A percentile compares a stretch with the other conserved stretches of the same genome.
Evolutionary conservation across 441 rosid genomes (phyloP).

Genomic region (Gossypium davidsonii): DNA sequence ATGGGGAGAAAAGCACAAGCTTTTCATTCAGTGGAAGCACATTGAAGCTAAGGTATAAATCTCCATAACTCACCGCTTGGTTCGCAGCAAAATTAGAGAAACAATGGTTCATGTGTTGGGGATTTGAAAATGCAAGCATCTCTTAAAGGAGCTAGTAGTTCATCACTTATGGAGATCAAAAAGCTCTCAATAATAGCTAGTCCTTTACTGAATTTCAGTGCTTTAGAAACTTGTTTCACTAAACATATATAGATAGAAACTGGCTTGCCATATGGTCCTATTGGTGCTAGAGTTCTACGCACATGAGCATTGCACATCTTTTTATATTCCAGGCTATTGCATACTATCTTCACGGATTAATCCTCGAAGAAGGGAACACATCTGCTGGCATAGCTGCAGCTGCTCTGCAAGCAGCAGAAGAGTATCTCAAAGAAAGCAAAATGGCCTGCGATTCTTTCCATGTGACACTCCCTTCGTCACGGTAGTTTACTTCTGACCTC

Average conservation of each 20-base stretch:
- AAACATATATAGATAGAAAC: background rate
- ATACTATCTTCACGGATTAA: slow-evolving; percentile 34
- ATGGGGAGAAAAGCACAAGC: slow-evolving; percentile 28
- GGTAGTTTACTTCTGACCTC: slow-evolving; percentile 16
- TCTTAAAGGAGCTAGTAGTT: background rate
- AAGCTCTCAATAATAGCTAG: background rate
- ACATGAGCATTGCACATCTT: background rate
- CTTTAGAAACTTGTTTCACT: background rate
- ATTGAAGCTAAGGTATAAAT: slow-evolving; percentile 24
- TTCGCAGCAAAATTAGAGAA: background rate
- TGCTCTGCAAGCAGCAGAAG: slow-evolving; percentile 33
- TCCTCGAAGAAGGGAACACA: slow-evolving; percentile 33
- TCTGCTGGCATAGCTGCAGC: slow-evolving; percentile 25
- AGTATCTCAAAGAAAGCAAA: slow-evolving; percentile 29
- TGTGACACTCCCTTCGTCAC: slow-evolving; percentile 24
- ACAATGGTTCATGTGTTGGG: background rate
- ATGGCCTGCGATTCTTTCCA: slow-evolving; percentile 29
- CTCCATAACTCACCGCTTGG: background rate
- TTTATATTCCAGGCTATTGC: slow-evolving; percentile 29
- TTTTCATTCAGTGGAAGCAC: slow-evolving; percentile 21
- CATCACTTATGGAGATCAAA: background rate
- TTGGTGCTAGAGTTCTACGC: background rate
- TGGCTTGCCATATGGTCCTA: background rate
- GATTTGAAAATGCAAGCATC: background rate
- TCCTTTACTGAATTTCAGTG: background rate